Evolutionary conservation across 257 asterid species (phyloP).

Genomic region (Misopates orontium): DNA sequence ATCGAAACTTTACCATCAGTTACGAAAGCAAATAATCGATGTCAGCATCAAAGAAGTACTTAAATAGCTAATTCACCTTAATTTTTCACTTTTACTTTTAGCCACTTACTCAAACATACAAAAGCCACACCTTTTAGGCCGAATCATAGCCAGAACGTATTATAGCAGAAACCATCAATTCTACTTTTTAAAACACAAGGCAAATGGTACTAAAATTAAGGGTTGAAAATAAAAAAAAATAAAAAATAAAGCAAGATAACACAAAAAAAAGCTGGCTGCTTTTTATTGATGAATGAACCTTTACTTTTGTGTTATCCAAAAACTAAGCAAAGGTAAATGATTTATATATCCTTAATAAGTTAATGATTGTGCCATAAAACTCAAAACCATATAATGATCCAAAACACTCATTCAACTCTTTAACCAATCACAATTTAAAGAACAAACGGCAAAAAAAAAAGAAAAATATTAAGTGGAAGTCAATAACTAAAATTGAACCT

Average conservation of each 20-base stretch:
- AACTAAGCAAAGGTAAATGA: conserved; percentile 23
- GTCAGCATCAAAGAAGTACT: neutral
- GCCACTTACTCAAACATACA: neutral
- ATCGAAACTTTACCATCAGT: neutral
- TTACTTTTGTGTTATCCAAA: conserved; percentile 15
- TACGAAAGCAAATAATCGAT: neutral
- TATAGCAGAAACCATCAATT: neutral
- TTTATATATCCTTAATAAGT: neutral
- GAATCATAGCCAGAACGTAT: conserved; percentile 4
- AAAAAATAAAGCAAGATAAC: neutral
- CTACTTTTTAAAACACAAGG: neutral
- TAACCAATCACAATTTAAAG: neutral
- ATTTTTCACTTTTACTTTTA: conserved; percentile 10
- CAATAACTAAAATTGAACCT: neutral
- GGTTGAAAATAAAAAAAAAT: neutral
- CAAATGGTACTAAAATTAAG: conserved; percentile 8
- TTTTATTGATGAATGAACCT: conserved; percentile 1
- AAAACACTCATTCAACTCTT: neutral
- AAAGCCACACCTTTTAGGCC: neutral
- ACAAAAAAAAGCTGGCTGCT: conserved; percentile 17
- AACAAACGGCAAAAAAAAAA: neutral
- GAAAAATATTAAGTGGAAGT: neutral
- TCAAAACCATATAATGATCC: conserved; percentile 9
- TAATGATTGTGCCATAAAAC: conserved; percentile 11
- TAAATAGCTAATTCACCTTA: too few relatives aligned